These are phyloP conservation scores for Trametes cubensis DNA, from an alignment of 768 basidiomycete species.

Conservation along the genomic window DNA sequence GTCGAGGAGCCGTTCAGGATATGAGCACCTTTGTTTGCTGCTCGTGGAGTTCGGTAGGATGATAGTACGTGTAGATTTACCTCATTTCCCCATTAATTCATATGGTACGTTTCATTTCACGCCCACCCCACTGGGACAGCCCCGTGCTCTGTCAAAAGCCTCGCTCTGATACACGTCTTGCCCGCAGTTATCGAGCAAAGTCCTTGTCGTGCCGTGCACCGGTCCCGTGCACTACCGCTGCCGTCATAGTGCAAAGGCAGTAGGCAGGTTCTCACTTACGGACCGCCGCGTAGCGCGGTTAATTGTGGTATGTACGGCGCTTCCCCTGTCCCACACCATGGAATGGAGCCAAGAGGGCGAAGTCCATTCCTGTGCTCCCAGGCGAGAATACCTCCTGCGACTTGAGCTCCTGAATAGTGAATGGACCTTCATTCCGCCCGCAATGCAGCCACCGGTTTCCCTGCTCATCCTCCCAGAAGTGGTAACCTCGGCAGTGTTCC, in stretches of 20 bases:
- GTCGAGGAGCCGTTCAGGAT: constrained; percentile 68
- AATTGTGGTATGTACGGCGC: not conserved
- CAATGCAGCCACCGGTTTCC: constrained; percentile 5
- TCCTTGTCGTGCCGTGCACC: not conserved
- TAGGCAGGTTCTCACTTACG: not conserved
- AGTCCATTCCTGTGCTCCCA: constrained; percentile 12
- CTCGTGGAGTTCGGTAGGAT: constrained; percentile 1
- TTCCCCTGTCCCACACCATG: not conserved
- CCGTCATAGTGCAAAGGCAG: not conserved
- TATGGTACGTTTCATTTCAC: constrained; percentile 14
- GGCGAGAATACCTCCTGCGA: constrained; percentile 17
- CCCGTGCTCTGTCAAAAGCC: constrained; percentile 5
- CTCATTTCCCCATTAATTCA: constrained; percentile 16
- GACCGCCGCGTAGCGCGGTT: constrained; percentile 2
- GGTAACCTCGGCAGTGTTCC: constrained; percentile 19
- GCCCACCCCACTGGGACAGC: constrained; percentile 1
- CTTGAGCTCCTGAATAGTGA: not conserved
- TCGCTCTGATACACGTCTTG: constrained; percentile 5
- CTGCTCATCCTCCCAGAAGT: constrained; percentile 13
- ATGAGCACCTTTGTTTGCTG: constrained; percentile 28
- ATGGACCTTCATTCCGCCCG: constrained; percentile 11
- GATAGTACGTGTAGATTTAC: constrained; percentile 22
- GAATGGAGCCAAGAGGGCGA: constrained; percentile 10
- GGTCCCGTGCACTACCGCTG: constrained; percentile 3
- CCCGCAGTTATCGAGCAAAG: constrained; percentile 16